Evolutionary conservation across 306 rosid genomes (phyloP), one percentile per base, ranked within the genome.

Genomic region (Glycine latifolia): DNA sequence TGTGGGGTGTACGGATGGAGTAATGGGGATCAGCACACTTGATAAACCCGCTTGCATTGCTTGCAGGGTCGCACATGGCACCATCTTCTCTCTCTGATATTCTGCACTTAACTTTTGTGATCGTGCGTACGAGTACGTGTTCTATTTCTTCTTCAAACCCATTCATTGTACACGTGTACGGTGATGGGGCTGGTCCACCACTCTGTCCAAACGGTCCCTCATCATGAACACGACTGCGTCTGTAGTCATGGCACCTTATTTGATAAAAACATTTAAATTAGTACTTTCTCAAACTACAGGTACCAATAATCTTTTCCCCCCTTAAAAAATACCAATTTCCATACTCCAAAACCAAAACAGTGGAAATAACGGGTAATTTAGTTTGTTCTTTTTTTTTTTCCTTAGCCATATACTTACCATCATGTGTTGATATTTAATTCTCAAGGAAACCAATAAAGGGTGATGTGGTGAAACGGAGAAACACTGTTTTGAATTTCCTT

Each of bases 1-100:
- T n/a, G 80, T 13, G 62, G 26, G 49, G 65, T 26, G 67, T 84
- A 84, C 80, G 90, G 79, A n/a, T 78, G 50, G 71, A 39, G 75
- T 7, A 1, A 3, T 63, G 48, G 8, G 52, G 71, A 67, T 76
- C 54, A 71, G 69, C 41, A 15, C 70, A 71, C 54, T 83, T 20
- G 79, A 78, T 72, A 72, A 61, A 37, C 82, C 67, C 85, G 74
- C 71, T 71, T 70, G 43, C 3, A 10, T 55, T 67, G 31, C 31
- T 26, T 26, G 82, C 91, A 85, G 89, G 62, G 41, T 44, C 20
- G 88, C 92, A 91, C 97, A 90, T 88, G 94, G 54, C 83, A 62
- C 70, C 16, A 52, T 37, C 8, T 35, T 70, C 31, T 26, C 31
- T 65, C 47, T 46, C 17, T 75, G 63, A 68, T 75, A 75, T 62